Evolutionary conservation across 2,329 filamentous ascomycete genomes (phyloP), one percentile per base, ranked within the genome.

Genomic region (Diatrype stigma): DNA sequence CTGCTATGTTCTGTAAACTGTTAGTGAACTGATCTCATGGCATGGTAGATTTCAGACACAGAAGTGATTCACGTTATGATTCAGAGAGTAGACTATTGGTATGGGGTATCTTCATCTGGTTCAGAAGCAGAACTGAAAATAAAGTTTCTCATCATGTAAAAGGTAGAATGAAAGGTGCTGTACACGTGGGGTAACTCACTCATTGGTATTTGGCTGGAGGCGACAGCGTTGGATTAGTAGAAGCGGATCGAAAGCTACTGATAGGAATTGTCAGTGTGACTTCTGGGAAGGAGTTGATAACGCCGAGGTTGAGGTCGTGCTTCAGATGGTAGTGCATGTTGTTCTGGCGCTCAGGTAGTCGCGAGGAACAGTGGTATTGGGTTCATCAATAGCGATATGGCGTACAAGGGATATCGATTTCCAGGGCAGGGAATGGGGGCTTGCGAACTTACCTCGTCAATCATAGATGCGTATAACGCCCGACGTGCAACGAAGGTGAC

Each of bases 311-410:
- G 49, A 48, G 35, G 53, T 56, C 49, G 56, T 60, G 73, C 71
- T 84, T 81, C 84, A 87, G 84, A 87, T 87, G 84, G 84, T 87
- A 85, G 82, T 87, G 84, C 84, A 87, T 87, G 84, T 86, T 75
- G 77, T 84, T 81, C 75, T 63, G 67, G 65, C 78, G 81, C 80
- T 84, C 81, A 77, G 76, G 74, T 62, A 59, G 63, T 84, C 79
- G 76, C 81, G 77, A 67, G 59, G 78, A 83, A 82, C 78, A 72
- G 78, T 82, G 77, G 78, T 73, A 71, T 68, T 62, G 58, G 67
- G 58, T 65, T 83, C 80, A 81, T 84, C 80, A 82, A 60, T 55
- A 71, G 70, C 67, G 55, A 71, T 56, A 49, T 38, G 28, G 44
- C 21, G 17, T 52, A 49, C 38, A 45, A 48, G 54, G 50, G 19